Percentiles rank a stretch among this genome's conserved stretches.
These are phyloP conservation scores for Crassisporium funariophilum DNA, from an alignment of 768 basidiomycete genomes.

Conservation along the genomic window DNA sequence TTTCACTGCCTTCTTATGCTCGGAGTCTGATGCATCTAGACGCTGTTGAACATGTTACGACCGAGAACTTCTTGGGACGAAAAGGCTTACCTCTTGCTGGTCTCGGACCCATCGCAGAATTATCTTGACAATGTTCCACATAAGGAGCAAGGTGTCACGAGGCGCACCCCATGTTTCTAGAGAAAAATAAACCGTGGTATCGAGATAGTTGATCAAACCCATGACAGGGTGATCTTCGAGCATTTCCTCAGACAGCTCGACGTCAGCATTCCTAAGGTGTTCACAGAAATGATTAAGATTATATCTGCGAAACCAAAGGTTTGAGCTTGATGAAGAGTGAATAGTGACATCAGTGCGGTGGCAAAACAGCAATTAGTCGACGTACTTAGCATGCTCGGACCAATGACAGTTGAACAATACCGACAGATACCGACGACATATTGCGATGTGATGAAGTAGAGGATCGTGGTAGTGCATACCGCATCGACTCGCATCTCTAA, in stretches of 20 bases:
- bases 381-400: not conserved
- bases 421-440: not conserved
- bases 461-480: not conserved
- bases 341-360: too few species aligned
- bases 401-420: not conserved
- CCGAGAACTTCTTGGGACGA: too few species aligned
- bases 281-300: not conserved
- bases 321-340: too few species aligned
- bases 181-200: not conserved
- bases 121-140: not conserved
- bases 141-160: not conserved
- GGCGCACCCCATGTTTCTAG: not conserved
- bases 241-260: not conserved
- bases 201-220: not conserved
- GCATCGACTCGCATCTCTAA: conserved; percentile 1
- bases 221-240: not conserved
- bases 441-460: not conserved
- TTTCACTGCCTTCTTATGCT: not conserved
- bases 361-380: too few species aligned
- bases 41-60: too few species aligned
- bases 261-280: not conserved
- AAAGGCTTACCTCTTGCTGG: conserved; percentile 1
- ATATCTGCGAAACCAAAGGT: too few species aligned
- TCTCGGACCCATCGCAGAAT: conserved; percentile 1
- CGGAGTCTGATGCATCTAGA: too few species aligned